A percentile compares a stretch with the other conserved stretches of the same genome.
Conservation (phyloP, 192 early-diverging fungal genomes). For the Coemansia aciculifera region DNA sequence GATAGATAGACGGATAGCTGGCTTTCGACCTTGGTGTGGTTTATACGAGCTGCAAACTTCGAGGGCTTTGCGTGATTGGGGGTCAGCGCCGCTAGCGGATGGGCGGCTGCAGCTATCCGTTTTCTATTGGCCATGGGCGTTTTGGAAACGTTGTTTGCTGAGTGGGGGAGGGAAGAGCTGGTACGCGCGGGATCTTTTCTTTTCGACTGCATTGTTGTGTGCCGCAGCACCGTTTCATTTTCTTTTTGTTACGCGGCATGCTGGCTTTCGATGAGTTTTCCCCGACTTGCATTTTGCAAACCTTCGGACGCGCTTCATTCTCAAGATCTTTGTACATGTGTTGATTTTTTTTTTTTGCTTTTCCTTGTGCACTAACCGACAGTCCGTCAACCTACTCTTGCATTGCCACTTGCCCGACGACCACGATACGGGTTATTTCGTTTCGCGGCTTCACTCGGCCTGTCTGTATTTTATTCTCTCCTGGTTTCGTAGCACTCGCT, state of each 20-base stretch:
- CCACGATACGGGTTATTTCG: background rate
- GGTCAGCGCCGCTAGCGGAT: background rate
- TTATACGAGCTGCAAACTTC: background rate
- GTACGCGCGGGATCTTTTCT: background rate
- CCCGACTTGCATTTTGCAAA: background rate
- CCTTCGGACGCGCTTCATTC: slow-evolving; percentile 1
- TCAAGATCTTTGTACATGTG: slow-evolving; percentile 1
- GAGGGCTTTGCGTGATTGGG: slow-evolving; percentile 1
- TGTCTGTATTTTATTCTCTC: slow-evolving; percentile 6
- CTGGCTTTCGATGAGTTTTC: background rate
- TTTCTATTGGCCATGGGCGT: background rate
- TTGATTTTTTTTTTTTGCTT: slow-evolving; percentile 4
- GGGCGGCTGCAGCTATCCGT: background rate
- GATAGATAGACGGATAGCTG: background rate
- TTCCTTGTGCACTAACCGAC: background rate
- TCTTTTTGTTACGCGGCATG: background rate
- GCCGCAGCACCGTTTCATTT: background rate
- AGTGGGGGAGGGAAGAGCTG: slow-evolving; percentile 5
- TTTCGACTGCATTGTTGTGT: background rate
- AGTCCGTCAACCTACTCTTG: background rate
- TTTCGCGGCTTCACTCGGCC: background rate
- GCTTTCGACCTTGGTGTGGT: background rate
- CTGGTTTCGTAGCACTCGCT: slow-evolving; percentile 9
- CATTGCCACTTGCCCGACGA: background rate
- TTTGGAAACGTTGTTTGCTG: background rate